Base-by-base conservation (phyloP, 495 filamentous ascomycete genomes). In the Tuber calosporum region DNA sequence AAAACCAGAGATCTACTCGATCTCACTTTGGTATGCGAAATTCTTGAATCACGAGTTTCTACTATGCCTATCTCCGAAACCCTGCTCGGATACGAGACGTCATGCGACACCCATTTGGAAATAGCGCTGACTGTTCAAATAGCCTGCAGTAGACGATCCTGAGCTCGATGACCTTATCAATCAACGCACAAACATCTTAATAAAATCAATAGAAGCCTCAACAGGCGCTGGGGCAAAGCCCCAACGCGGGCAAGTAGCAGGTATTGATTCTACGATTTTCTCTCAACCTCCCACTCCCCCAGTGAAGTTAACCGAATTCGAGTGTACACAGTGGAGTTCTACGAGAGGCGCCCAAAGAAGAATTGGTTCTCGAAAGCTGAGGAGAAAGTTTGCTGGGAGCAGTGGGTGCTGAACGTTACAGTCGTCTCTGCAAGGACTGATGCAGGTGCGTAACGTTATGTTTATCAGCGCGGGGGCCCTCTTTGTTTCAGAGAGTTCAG, bases 381-480 rank as follows among this genome's bases (percentile, higher is more conserved):
- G 69, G 93, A 99, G 81, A 94, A 97, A 82, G 89, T 97, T 2
- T 95, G 92, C 78, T 99, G 95, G 95, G 95, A 99, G 86, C 89
- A 88, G 75, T 99, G 95, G 95, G 90, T 90, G 36, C 83, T 98
- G 77, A 93, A 94, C 82, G 92, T 98, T 42, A 96, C 93, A 15
- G 87, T 98, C 38, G 92, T 93, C 3, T 94, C 90, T 69, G 93
- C 94, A 42, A 84, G 90, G 82, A 97, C 93, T 7, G 96, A 98
- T 75, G 89, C 88, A 72, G 94, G 94, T 96, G 85, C 73, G 87
- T 83, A 34, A 45, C 43, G 26, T 40, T 58, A 17, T 41, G 48
- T 39, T 66, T 66, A 62, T 48, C 30, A 5, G 30, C n/a, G 68
- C 38, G 39, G 36, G 34, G 15, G 9, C 34, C 17, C 38, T 66